Conservation (phyloP, 805 yeast genomes). For the Suhomyces pyralidae region DNA sequence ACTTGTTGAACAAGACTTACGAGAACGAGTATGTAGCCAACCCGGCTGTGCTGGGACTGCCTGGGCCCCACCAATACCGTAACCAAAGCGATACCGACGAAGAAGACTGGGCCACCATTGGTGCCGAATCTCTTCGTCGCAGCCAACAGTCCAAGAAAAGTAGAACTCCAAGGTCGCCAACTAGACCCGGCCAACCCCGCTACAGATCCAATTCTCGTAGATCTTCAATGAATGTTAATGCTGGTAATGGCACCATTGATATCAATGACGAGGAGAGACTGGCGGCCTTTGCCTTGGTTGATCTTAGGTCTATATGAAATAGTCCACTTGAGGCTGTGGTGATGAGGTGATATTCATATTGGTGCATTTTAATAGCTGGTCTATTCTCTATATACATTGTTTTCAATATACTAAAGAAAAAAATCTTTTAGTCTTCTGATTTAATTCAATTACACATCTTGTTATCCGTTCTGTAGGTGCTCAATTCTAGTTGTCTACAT, state of each 20-base stretch:
- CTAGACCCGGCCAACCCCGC: neutral
- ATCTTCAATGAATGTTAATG: constrained; percentile 8
- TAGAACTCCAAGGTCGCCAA: constrained; percentile 9
- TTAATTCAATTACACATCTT: no score
- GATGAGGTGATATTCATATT: neutral
- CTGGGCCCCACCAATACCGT: neutral
- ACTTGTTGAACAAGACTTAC: constrained; percentile 11
- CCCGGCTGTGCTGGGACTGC: constrained; percentile 7
- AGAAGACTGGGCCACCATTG: constrained; percentile 93
- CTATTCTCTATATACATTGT: constrained; percentile 1
- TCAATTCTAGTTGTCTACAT: no score
- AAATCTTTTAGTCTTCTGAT: no score
- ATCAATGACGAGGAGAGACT: constrained; percentile 41
- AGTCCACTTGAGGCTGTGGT: no score
- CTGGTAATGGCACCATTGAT: constrained; percentile 7
- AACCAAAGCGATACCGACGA: constrained; percentile 80
- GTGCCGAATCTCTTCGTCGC: constrained; percentile 64
- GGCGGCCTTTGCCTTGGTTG: constrained; percentile 67
- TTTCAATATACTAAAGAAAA: neutral
- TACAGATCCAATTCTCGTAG: constrained; percentile 6
- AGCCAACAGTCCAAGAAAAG: constrained; percentile 12
- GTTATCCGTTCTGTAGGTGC: no score
- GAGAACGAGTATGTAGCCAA: constrained; percentile 7
- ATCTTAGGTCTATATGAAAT: constrained; percentile 38
- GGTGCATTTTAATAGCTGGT: constrained; percentile 3